These are phyloP conservation scores for Serpula lacrymans DNA, from an alignment of 768 basidiomycete genomes.

Conservation along the genomic window DNA sequence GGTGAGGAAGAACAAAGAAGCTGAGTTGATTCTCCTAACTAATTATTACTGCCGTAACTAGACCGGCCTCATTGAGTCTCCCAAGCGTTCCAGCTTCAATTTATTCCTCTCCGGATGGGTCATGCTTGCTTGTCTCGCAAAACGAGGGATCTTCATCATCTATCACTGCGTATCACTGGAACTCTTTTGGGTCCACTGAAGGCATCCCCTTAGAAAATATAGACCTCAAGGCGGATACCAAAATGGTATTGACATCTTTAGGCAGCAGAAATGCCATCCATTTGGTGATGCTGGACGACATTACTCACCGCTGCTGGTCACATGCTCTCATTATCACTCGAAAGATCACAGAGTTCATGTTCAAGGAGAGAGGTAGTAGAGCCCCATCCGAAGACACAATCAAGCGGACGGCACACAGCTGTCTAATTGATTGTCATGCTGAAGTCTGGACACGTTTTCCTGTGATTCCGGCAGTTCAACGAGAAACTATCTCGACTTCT, in stretches of 20 bases:
- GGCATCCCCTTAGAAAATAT: constrained; percentile 40
- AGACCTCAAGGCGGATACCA: constrained; percentile 15
- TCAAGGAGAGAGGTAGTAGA: constrained; percentile 39
- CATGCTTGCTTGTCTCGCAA: constrained; percentile 43
- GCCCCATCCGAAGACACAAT: constrained; percentile 11
- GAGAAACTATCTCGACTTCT: constrained; percentile 38
- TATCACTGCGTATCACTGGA: constrained; percentile 50
- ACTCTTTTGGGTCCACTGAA: constrained; percentile 48
- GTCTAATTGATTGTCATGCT: constrained; percentile 49
- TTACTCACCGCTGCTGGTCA: constrained; percentile 34
- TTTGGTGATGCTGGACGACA: constrained; percentile 37
- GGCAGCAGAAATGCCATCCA: constrained; percentile 39
- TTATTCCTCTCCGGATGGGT: constrained; percentile 50
- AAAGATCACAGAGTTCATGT: constrained; percentile 53
- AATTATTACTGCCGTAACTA: too few relatives aligned
- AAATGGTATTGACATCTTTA: constrained; percentile 42
- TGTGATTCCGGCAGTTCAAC: constrained; percentile 48
- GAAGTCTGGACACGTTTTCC: constrained; percentile 64
- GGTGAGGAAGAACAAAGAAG: constrained; percentile 31
- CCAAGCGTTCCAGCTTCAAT: constrained; percentile 30
- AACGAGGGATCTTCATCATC: constrained; percentile 9
- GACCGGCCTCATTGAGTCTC: constrained; percentile 44
- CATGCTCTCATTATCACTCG: constrained; percentile 49
- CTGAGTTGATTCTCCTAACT: neutral
- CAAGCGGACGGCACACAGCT: constrained; percentile 40